A percentile compares a stretch with the other conserved stretches of the same genome.
Conservation (phyloP, 768 basidiomycete genomes). For the Lentinula aciculospora region DNA sequence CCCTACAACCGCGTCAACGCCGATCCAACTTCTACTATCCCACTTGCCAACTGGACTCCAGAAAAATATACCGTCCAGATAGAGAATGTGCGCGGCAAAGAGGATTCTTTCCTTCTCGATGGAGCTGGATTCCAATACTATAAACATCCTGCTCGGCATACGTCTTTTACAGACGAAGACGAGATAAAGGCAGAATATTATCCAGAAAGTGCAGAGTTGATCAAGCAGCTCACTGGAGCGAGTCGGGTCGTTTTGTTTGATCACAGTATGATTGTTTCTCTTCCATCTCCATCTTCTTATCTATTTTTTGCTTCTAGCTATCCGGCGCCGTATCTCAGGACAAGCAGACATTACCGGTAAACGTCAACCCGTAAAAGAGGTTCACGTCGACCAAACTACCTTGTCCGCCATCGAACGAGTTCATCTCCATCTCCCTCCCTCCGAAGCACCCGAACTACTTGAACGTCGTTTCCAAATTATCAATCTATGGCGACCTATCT, state of each 20-base stretch:
- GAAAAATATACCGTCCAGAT: slow-evolving; percentile 19
- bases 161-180: slow-evolving; percentile 41
- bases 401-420: slow-evolving; percentile 20
- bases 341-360: slow-evolving; percentile 12
- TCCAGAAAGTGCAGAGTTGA: slow-evolving; percentile 49
- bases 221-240: slow-evolving; percentile 58
- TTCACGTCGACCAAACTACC: slow-evolving; percentile 25
- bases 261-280: slow-evolving; percentile 41
- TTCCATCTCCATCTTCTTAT: neutral
- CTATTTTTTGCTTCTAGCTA: slow-evolving; percentile 10
- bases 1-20: slow-evolving; percentile 1
- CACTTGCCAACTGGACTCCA: neutral
- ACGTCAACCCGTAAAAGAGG: slow-evolving; percentile 37
- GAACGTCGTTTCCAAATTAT: slow-evolving; percentile 25
- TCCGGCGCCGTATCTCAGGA: slow-evolving; percentile 19
- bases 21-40: neutral
- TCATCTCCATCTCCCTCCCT: slow-evolving; percentile 20
- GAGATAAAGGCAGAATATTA: slow-evolving; percentile 55
- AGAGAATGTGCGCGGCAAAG: slow-evolving; percentile 50
- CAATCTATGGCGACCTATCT: slow-evolving; percentile 29
- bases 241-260: slow-evolving; percentile 58
- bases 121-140: slow-evolving; percentile 46
- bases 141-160: slow-evolving; percentile 34
- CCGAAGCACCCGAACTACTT: slow-evolving; percentile 18
- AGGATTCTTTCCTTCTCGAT: slow-evolving; percentile 39